Base-by-base conservation (phyloP, 306 rosid genomes). In the Carpinus fangiana region DNA sequence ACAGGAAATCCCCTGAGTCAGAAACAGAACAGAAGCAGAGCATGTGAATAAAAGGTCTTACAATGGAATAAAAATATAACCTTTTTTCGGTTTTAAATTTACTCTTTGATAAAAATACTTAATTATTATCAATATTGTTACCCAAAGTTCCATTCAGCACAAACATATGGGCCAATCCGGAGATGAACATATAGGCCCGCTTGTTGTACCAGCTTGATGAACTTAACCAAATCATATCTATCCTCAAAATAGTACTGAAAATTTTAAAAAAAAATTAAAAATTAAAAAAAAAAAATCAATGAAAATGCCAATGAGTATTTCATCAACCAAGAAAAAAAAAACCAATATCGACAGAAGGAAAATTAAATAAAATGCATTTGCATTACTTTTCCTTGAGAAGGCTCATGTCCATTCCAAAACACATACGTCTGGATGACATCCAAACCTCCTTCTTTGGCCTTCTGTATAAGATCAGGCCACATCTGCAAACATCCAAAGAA, bases 71-170 rank as follows among this genome's bases (percentile, higher is more conserved):
- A 8, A 46, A n/a, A 21, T 20, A n/a, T 20, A 48, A n/a, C 6
- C 0, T 3, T 11, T 11, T 14, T 23, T 12, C 28, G 38, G 5
- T 50, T 38, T 64, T 64, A 43, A 23, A 46, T 73, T 57, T 20
- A 10, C n/a, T 10, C 43, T 52, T 67, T 75, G 41, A 23, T 68
- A 48, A 52, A 51, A 18, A 2, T 48, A 23, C 28, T 46, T 6
- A 28, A 13, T 16, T 28, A 1, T 3, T 0, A 38, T 11, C 43
- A 16, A 46, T 67, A 76, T 66, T 28, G 76, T 77, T 93, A 96
- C 99, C 99, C 99, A 67, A 93, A 91, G 87, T 93, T 96, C 99
- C 99, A 96, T 83, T 96, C 99, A 52, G 92, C 98, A 79, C 99
- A 96, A 8, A 87, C 48, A 81, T 84, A 96, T 51, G 99, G 99